phyloP scores from a whole-genome alignment of 179 eudicot species.

The Beta macrorhiza region DNA sequence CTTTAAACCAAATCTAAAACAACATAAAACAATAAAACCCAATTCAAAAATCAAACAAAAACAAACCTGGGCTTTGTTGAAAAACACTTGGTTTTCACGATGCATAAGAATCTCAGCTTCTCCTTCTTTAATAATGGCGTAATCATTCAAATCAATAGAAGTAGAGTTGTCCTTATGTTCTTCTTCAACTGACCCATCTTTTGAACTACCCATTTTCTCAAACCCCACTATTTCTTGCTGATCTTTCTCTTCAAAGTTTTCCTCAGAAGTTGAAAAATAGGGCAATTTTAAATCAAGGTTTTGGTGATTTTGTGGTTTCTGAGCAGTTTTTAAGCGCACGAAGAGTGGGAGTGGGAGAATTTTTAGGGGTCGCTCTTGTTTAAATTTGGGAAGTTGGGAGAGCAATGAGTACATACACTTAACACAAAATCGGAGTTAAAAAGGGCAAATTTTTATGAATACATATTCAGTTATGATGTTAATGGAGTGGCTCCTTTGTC shows the following conservation, averaged over 20 bases:
- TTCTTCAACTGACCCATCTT: conserved; percentile 37
- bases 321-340: not conserved
- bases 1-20: not conserved
- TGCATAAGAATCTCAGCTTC: conserved; percentile 99
- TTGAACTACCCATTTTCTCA: conserved; percentile 54
- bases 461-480: not conserved
- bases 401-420: conserved; percentile 5
- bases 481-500: conserved; percentile 14
- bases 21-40: not conserved
- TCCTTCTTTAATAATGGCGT: conserved; percentile 76
- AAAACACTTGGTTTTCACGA: conserved; percentile 83
- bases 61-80: conserved; percentile 86
- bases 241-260: not conserved
- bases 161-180: conserved; percentile 29
- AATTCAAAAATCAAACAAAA: conserved; percentile 2
- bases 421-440: not conserved
- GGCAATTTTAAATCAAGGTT: not conserved
- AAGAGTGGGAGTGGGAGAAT: not conserved
- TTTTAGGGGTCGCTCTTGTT: not conserved
- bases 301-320: not conserved
- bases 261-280: conserved; percentile 1
- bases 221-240: not conserved
- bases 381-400: not conserved
- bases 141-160: conserved; percentile 60
- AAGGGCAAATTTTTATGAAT: not conserved